Conservation (phyloP, 495 filamentous ascomycete species). For the Articulospora tetracladia region DNA sequence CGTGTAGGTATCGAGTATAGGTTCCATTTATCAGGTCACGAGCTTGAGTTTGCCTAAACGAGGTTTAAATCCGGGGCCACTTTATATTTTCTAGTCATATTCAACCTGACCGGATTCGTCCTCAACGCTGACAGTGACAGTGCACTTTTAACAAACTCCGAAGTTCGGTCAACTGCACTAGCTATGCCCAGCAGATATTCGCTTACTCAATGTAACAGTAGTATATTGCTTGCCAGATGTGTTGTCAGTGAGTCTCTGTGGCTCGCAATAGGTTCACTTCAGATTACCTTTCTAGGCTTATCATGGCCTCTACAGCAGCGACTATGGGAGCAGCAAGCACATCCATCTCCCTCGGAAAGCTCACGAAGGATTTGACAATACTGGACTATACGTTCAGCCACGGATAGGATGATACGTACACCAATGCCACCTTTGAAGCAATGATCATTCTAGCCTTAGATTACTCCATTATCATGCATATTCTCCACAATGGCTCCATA, state of each 20-base stretch:
- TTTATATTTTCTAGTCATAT: not conserved
- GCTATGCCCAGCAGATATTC: too few species aligned
- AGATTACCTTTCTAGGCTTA: not conserved
- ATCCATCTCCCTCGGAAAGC: not conserved
- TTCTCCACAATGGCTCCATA: slow-evolving; percentile 24
- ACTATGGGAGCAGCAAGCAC: not conserved
- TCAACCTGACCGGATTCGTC: not conserved
- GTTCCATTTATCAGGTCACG: not conserved
- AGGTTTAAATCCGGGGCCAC: not conserved
- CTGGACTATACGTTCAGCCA: not conserved
- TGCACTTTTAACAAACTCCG: slow-evolving; percentile 28
- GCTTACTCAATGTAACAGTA: too few species aligned
- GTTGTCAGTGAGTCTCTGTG: not conserved
- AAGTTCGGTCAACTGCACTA: too few species aligned
- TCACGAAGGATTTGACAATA: not conserved
- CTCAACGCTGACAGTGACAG: too few species aligned
- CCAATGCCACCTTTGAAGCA: slow-evolving; percentile 17
- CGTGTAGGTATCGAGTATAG: not conserved
- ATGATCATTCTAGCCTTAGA: slow-evolving; percentile 26
- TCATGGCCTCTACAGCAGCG: not conserved
- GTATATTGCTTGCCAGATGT: not conserved
- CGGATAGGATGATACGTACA: not conserved
- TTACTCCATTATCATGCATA: slow-evolving; percentile 25
- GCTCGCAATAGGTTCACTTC: not conserved
- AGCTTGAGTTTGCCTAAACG: not conserved